Evolutionary conservation across 2,329 filamentous ascomycete species (phyloP).

Genomic region (Colletotrichum agaves): DNA sequence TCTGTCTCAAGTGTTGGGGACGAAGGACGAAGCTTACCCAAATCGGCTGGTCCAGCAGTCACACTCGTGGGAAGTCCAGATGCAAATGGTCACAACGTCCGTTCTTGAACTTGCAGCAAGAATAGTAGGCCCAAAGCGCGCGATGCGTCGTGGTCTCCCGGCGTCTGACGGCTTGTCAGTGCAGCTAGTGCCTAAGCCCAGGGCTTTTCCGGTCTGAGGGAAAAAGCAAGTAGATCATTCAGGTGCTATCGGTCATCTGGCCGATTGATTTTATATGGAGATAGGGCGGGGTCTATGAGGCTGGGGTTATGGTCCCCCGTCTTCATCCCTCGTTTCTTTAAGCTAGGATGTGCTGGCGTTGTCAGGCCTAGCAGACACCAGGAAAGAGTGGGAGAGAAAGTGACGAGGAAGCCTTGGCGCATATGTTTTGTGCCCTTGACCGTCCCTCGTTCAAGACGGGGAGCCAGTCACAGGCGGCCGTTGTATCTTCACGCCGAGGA

Average conservation of each 20-base stretch:
- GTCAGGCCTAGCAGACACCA: conserved; percentile 4
- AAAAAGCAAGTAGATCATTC: conserved; percentile 34
- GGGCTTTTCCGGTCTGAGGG: conserved; percentile 15
- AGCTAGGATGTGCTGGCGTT: conserved; percentile 16
- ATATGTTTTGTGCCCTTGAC: conserved; percentile 30
- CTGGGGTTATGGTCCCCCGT: conserved; percentile 16
- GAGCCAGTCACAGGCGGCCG: conserved; percentile 31
- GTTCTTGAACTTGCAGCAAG: too few species aligned
- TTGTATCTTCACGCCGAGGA: conserved; percentile 18
- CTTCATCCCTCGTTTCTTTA: conserved; percentile 14
- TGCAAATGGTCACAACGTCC: too few species aligned
- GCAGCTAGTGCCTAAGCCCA: neutral
- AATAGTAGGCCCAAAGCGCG: neutral
- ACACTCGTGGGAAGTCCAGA: neutral
- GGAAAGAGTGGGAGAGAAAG: conserved; percentile 6
- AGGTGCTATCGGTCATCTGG: conserved; percentile 33
- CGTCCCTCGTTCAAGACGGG: conserved; percentile 15
- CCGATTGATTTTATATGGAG: conserved; percentile 34
- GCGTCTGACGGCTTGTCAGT: conserved; percentile 11
- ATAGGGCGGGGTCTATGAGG: conserved; percentile 30
- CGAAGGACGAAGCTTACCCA: neutral
- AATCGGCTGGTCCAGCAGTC: too few species aligned
- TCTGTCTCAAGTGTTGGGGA: neutral
- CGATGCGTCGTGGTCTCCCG: neutral
- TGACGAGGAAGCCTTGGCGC: conserved; percentile 32